These are phyloP conservation scores for Nicotiana noctiflora DNA, from an alignment of 257 asterid species.

Conservation along the genomic window DNA sequence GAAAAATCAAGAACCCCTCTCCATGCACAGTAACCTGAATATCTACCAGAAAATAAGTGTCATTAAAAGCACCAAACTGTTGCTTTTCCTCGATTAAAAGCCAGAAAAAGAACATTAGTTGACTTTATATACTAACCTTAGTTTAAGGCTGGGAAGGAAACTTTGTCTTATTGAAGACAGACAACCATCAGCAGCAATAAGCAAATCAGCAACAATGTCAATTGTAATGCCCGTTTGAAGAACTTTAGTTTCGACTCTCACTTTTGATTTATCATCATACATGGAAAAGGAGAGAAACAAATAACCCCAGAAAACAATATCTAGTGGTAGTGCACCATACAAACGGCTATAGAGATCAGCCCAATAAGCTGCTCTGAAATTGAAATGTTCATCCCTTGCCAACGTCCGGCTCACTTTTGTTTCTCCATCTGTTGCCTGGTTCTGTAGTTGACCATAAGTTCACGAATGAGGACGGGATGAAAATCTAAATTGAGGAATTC, in stretches of 20 bases:
- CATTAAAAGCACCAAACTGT: neutral
- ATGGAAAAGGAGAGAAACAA: conserved; percentile 33
- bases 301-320: conserved; percentile 61
- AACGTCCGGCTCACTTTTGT: conserved; percentile 44
- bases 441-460: conserved; percentile 29
- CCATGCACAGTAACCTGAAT: conserved; percentile 96
- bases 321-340: conserved; percentile 41
- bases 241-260: conserved; percentile 29
- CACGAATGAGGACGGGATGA: neutral
- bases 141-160: conserved; percentile 55
- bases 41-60: conserved; percentile 32
- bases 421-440: conserved; percentile 49
- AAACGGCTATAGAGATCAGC: conserved; percentile 70
- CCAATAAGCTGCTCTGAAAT: conserved; percentile 78
- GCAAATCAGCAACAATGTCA: conserved; percentile 47
- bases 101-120: neutral
- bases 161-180: conserved; percentile 49
- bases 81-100: neutral
- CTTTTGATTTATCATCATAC: conserved; percentile 35
- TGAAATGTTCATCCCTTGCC: conserved; percentile 61
- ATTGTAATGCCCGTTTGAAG: conserved; percentile 39
- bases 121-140: conserved; percentile 42
- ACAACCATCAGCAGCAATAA: conserved; percentile 83
- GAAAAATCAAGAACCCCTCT: conserved; percentile 80
- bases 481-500: neutral